Base-by-base conservation (phyloP, 148 eudicot species). In the Chenopodium quinoa region DNA sequence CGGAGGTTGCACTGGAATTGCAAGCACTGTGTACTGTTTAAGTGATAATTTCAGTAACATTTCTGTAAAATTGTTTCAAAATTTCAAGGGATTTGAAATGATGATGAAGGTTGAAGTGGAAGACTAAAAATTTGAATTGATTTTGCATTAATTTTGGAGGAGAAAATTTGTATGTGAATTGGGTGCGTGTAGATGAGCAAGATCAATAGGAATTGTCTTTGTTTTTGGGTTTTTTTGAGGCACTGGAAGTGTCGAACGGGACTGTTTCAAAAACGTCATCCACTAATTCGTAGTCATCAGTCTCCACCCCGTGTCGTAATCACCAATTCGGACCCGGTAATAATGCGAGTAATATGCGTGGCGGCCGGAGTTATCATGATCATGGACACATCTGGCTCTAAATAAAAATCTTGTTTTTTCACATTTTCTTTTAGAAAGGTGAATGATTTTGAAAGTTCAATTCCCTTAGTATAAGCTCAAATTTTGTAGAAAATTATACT, bases 1-100 rank as follows among this genome's bases (percentile, higher is more conserved):
- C 14, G 77, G 74, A 11, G 81, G 74, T 5, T 83, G 70, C 34
- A 78, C 44, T 78, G 80, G 83, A 76, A 84, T 60, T 63, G 84
- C 84, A 52, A 81, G n/a, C 7, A 81, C 14, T 25, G 68, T 10
- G 1, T 78, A 52, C 5, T 84, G 76, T 31, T 71, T 80, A 1
- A 67, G 40, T 77, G 83, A 62, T 31, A 81, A 77, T 16, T 72
- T 84, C 78, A 81, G 56, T 4, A 72, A 7, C 52, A 71, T 44
- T 46, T 29, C 66, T 22, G 1, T 62, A 7, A 4, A 50, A 12
- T 62, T 50, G 54, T 50, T 50, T 50, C 54, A 13, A 3, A 50
- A 50, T 50, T 50, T 50, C 14, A 2, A 50, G 16, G 12, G 3
- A 50, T 50, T 58, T 16, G 20, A 58, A 58, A 58, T 3, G 4